Evolutionary conservation across 441 rosid genomes (phyloP).

Genomic region (Populus hybrid): DNA sequence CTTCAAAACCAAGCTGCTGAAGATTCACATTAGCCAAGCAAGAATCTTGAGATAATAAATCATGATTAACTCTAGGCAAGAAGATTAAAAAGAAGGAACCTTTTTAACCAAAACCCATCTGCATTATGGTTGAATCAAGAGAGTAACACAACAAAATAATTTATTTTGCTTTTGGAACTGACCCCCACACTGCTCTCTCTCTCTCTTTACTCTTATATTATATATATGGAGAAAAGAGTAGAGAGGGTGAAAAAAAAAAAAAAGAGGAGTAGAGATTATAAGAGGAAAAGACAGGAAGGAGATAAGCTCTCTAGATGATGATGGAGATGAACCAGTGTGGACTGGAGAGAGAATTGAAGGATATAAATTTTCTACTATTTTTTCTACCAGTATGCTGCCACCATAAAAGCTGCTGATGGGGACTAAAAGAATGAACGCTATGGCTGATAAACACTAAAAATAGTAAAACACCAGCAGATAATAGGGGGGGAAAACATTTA

Average conservation of each 20-base stretch:
- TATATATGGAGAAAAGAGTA: not conserved
- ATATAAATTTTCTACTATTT: not conserved
- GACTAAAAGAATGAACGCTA: not conserved
- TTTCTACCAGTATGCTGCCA: not conserved
- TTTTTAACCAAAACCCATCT: constrained; percentile 1
- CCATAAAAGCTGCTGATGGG: not conserved
- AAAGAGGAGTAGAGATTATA: not conserved
- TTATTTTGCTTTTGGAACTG: not conserved
- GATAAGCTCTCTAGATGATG: constrained; percentile 8
- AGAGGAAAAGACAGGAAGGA: not conserved
- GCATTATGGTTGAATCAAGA: constrained; percentile 19
- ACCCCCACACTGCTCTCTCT: not conserved
- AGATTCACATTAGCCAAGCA: constrained; percentile 9
- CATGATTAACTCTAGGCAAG: constrained; percentile 8
- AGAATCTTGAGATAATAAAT: constrained; percentile 23
- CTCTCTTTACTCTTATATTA: not conserved
- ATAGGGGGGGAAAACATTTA: not conserved
- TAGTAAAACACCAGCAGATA: not conserved
- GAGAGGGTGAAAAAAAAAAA: not conserved
- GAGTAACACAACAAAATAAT: not conserved
- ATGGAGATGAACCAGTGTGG: not conserved
- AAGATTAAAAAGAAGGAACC: not conserved
- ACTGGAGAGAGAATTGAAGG: not conserved
- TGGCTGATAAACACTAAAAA: not conserved
- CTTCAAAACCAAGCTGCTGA: constrained; percentile 12